Percentiles rank a stretch among this genome's conserved stretches.
Evolutionary conservation across 371 early-diverging fungal genomes (phyloP).

Genomic region (Apophysomyces ossiformis): DNA sequence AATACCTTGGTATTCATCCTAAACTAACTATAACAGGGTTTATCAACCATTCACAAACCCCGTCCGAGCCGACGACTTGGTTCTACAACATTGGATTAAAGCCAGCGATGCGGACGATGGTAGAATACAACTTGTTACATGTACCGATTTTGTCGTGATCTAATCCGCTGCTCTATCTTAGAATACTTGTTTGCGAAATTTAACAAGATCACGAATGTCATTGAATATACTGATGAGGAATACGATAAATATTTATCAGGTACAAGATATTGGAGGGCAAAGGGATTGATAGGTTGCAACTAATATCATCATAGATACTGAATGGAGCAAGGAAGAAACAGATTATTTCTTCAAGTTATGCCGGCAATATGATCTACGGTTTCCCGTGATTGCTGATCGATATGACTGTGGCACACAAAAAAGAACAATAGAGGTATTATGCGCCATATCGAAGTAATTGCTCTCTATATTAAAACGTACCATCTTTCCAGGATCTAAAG

Average conservation of each 20-base stretch:
- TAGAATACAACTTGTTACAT: slow-evolving; percentile 10
- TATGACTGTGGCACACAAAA: slow-evolving; percentile 58
- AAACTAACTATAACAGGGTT: slow-evolving; percentile 49
- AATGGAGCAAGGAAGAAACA: slow-evolving; percentile 89
- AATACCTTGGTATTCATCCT: neutral
- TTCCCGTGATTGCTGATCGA: slow-evolving; percentile 84
- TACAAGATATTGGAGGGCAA: slow-evolving; percentile 18
- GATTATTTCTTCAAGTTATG: slow-evolving; percentile 82
- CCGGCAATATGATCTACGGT: slow-evolving; percentile 78
- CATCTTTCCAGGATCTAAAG: slow-evolving; percentile 69
- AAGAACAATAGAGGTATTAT: slow-evolving; percentile 42
- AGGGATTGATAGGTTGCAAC: neutral
- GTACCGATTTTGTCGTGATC: neutral
- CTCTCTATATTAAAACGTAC: too few relatives aligned
- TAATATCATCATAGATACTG: slow-evolving; percentile 48
- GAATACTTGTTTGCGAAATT: slow-evolving; percentile 71
- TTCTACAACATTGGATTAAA: slow-evolving; percentile 80
- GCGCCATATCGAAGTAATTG: neutral
- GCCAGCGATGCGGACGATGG: slow-evolving; percentile 36
- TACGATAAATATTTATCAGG: slow-evolving; percentile 62
- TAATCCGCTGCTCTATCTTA: slow-evolving; percentile 9
- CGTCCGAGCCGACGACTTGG: slow-evolving; percentile 75
- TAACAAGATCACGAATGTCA: slow-evolving; percentile 65
- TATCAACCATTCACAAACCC: slow-evolving; percentile 79
- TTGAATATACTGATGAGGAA: slow-evolving; percentile 74